Base-by-base conservation (phyloP, 495 filamentous ascomycete species). In the Clohesyomyces aquaticus region DNA sequence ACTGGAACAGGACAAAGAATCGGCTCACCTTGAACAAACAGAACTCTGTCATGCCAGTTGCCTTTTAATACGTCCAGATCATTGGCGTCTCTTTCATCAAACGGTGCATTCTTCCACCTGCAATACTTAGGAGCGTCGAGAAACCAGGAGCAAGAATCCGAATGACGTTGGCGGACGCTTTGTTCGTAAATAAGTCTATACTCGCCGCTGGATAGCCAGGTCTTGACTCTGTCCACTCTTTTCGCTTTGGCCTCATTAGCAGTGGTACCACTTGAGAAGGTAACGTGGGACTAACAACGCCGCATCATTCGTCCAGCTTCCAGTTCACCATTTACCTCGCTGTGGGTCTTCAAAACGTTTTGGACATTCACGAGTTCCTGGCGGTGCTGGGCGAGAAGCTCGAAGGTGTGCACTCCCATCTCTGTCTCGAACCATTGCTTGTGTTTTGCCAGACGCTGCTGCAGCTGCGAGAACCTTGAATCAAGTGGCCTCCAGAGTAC, bases 401-500 rank as follows among this genome's bases (percentile, higher is more conserved):
- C 63, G 9, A 28, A 50, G 23, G 60, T 41, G 1, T 55, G 38
- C 2, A 50, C 23, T 29, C 23, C 43, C 26, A 59, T 55, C 46
- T 61, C 57, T 11, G 41, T 52, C 23, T 67, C 64, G 51, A 67
- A 58, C 64, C 64, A 67, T 56, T 46, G 22, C 19, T 22, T 27
- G 22, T 67, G 64, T n/a, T 35, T 35, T 12, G 22, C 45, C 21
- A 67, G 52, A 3, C 59, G 47, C 49, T 54, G 19, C 23, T 67
- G 42, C 11, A 67, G 32, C 19, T 57, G 51, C 22, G 59, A 23
- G 27, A 67, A 61, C 23, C 64, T 57, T 16, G 59, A 61, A 42
- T 67, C 59, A 35, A 67, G 54, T 26, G 64, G 64, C 22, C 59
- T 41, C 64, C 64, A 67, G 14, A 62, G 19, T 23, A 58, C 41